These are phyloP conservation scores for Rhododendron griersonianum DNA, from an alignment of 148 eudicot genomes.

Conservation along the genomic window DNA sequence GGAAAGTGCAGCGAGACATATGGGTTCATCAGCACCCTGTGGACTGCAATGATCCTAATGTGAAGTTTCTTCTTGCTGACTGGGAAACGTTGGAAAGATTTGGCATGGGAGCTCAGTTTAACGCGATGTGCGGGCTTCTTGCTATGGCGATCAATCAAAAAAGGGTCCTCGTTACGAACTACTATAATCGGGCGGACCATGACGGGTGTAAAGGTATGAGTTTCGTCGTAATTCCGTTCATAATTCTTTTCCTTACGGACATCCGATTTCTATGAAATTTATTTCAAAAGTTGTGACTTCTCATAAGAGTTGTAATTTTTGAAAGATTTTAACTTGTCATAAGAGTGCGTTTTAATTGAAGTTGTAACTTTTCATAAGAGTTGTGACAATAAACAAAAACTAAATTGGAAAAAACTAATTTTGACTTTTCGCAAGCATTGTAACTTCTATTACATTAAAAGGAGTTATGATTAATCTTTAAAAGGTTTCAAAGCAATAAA, in stretches of 20 bases:
- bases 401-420: too few relatives aligned
- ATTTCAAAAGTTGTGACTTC: too few relatives aligned
- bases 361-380: too few relatives aligned
- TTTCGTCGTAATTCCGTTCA: not conserved
- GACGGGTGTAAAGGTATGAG: constrained; percentile 79
- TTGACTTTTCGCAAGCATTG: too few relatives aligned
- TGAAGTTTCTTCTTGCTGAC: constrained; percentile 80
- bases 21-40: constrained; percentile 92
- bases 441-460: too few relatives aligned
- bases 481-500: too few relatives aligned
- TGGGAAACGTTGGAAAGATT: constrained; percentile 79
- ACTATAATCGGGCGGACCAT: constrained; percentile 95
- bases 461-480: too few relatives aligned
- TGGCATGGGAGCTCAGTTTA: constrained; percentile 92
- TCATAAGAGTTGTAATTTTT: too few relatives aligned
- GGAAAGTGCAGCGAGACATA: constrained; percentile 86
- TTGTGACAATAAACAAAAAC: too few relatives aligned
- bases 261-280: too few relatives aligned
- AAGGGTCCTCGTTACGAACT: constrained; percentile 67
- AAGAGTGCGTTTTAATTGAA: too few relatives aligned
- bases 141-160: constrained; percentile 77
- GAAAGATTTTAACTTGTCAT: too few relatives aligned
- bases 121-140: constrained; percentile 82
- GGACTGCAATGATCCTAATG: constrained; percentile 57
- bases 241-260: not conserved